phyloP scores from a whole-genome alignment of 306 rosid genomes.

The Dalbergia oliveri region DNA sequence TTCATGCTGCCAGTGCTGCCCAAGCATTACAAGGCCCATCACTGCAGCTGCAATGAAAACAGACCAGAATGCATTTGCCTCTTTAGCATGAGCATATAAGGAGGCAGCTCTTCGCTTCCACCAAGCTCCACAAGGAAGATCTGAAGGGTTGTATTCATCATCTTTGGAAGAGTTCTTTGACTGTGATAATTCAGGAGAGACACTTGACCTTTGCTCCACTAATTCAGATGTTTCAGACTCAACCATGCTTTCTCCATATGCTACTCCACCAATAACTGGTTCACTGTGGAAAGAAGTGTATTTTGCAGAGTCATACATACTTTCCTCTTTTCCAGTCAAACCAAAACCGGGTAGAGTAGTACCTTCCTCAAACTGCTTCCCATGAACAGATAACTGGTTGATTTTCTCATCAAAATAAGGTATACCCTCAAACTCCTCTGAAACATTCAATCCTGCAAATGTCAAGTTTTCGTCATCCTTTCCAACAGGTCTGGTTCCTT shows the following conservation, averaged over 20 bases:
- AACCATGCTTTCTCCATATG: conserved; percentile 58
- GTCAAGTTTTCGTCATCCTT: conserved; percentile 70
- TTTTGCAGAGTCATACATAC: conserved; percentile 58
- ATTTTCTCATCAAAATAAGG: conserved; percentile 65
- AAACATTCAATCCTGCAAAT: conserved; percentile 60
- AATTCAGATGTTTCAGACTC: conserved; percentile 56
- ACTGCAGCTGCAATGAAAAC: conserved; percentile 91
- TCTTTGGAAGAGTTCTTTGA: conserved; percentile 57
- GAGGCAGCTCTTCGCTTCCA: conserved; percentile 95
- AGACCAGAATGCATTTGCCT: conserved; percentile 90
- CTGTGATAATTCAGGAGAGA: conserved; percentile 54
- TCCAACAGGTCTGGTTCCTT: conserved; percentile 59
- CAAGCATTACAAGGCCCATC: conserved; percentile 79
- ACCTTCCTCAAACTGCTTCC: conserved; percentile 76
- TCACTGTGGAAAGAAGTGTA: conserved; percentile 65
- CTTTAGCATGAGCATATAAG: conserved; percentile 88
- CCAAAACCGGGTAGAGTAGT: conserved; percentile 61
- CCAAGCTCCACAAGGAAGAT: conserved; percentile 95
- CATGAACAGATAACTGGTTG: conserved; percentile 56
- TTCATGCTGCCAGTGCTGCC: conserved; percentile 94
- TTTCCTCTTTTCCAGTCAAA: conserved; percentile 64
- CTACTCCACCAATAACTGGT: conserved; percentile 54
- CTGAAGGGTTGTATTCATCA: conserved; percentile 51
- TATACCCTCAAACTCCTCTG: conserved; percentile 72
- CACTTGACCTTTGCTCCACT: conserved; percentile 57